These are phyloP conservation scores for Basipetospora chlamydospora DNA, from an alignment of 2,329 filamentous ascomycete genomes.

Conservation along the genomic window DNA sequence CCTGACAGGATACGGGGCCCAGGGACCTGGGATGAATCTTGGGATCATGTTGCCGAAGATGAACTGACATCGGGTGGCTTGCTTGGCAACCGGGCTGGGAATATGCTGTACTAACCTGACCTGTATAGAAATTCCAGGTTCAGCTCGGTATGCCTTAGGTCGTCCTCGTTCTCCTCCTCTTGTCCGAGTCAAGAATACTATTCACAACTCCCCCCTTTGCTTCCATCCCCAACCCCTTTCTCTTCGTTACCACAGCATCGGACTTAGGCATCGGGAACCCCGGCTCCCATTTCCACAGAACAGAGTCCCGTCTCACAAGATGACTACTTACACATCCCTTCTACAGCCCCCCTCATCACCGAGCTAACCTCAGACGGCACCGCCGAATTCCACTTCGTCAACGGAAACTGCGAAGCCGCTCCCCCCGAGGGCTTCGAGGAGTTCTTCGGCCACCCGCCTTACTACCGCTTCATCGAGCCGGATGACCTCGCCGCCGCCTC, in stretches of 20 bases:
- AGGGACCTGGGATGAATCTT: too few species aligned
- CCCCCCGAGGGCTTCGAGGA: slow-evolving; percentile 40
- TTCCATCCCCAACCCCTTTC: too few species aligned
- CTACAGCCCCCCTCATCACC: slow-evolving; percentile 32
- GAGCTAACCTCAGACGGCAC: slow-evolving; percentile 29
- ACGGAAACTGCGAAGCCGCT: slow-evolving; percentile 32
- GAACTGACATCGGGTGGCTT: too few species aligned
- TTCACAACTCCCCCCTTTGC: neutral
- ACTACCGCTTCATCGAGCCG: slow-evolving; percentile 40
- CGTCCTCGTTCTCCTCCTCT: slow-evolving; percentile 5
- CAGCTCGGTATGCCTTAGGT: slow-evolving; percentile 27
- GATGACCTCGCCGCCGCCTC: slow-evolving; percentile 28
- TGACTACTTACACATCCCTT: too few species aligned
- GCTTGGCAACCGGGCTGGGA: too few species aligned
- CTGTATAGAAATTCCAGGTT: slow-evolving; percentile 36
- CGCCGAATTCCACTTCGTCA: slow-evolving; percentile 34
- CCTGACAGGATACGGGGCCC: too few species aligned
- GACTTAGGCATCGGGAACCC: too few species aligned
- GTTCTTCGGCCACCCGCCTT: slow-evolving; percentile 40
- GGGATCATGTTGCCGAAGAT: too few species aligned
- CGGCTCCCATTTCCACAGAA: too few species aligned
- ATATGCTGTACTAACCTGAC: neutral
- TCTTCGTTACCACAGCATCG: too few species aligned
- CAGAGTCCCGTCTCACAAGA: too few species aligned
- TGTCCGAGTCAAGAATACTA: neutral